These are phyloP conservation scores for Lachnellula willkommii DNA, from an alignment of 2,329 filamentous ascomycete genomes.

Conservation along the genomic window DNA sequence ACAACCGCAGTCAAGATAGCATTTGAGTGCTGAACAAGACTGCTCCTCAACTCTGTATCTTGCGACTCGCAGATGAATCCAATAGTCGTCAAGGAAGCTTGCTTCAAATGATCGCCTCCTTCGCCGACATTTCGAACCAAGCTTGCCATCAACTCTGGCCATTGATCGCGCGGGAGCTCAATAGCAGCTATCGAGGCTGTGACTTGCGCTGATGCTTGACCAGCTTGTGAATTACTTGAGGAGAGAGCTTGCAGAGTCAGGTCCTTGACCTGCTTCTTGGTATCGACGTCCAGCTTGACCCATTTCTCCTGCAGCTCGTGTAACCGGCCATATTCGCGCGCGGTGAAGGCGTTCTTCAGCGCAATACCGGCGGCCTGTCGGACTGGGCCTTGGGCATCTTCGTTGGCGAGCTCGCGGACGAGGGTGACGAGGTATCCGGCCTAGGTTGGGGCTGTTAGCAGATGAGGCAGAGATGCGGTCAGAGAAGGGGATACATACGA, in stretches of 20 bases:
- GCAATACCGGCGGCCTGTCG: constrained; percentile 93
- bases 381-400: constrained; percentile 74
- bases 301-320: constrained; percentile 91
- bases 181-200: constrained; percentile 92
- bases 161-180: constrained; percentile 88
- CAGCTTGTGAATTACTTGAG: constrained; percentile 75
- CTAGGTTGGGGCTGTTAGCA: constrained; percentile 43
- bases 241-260: constrained; percentile 82
- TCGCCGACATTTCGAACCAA: constrained; percentile 90
- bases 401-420: constrained; percentile 90
- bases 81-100: constrained; percentile 90
- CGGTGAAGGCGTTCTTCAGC: constrained; percentile 96
- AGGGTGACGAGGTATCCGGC: constrained; percentile 88
- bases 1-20: constrained; percentile 97
- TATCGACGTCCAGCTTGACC: constrained; percentile 74
- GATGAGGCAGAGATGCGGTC: constrained; percentile 26
- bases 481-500: constrained; percentile 57
- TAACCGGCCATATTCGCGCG: constrained; percentile 81
- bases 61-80: constrained; percentile 98
- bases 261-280: constrained; percentile 84
- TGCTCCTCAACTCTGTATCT: constrained; percentile 76
- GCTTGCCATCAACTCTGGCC: constrained; percentile 82
- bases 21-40: constrained; percentile 83
- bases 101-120: constrained; percentile 83
- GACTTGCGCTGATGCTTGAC: constrained; percentile 87